These are phyloP conservation scores for Aspergillus funiculosus DNA, from an alignment of 495 filamentous ascomycete species.

Conservation along the genomic window DNA sequence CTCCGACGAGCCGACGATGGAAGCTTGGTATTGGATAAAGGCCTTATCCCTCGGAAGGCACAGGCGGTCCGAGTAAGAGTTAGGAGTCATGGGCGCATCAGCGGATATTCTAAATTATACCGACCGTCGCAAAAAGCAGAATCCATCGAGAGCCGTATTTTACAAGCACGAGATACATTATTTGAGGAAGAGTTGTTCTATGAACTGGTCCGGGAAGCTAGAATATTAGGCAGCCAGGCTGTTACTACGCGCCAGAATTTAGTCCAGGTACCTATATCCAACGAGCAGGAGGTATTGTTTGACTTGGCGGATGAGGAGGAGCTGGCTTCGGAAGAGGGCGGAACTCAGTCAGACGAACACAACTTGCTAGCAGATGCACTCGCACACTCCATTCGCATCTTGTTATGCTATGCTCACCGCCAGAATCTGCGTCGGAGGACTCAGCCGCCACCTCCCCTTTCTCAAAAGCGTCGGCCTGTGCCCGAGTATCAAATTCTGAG, in stretches of 20 bases:
- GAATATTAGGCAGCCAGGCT: constrained; percentile 56
- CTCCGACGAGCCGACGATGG: constrained; percentile 71
- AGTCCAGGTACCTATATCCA: constrained; percentile 51
- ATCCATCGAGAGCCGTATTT: constrained; percentile 59
- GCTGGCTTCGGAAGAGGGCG: constrained; percentile 5
- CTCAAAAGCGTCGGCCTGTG: constrained; percentile 39
- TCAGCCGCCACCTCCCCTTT: constrained; percentile 55
- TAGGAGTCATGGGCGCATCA: constrained; percentile 34
- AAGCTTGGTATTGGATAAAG: constrained; percentile 65
- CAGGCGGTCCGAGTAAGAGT: constrained; percentile 61
- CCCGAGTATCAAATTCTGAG: constrained; percentile 58
- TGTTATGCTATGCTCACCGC: constrained; percentile 67
- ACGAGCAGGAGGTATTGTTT: constrained; percentile 52
- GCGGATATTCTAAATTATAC: constrained; percentile 37
- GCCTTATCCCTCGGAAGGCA: constrained; percentile 49
- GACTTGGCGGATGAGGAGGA: constrained; percentile 58
- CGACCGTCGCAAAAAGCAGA: constrained; percentile 26
- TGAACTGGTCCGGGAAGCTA: constrained; percentile 77
- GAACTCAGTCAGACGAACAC: constrained; percentile 17
- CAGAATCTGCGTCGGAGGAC: constrained; percentile 59
- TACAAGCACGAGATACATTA: constrained; percentile 77
- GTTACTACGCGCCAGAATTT: constrained; percentile 56
- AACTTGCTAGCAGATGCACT: constrained; percentile 50
- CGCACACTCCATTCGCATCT: constrained; percentile 55
- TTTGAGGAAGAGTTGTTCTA: constrained; percentile 94